Base-by-base conservation (phyloP, 2,329 filamentous ascomycete genomes). In the Didymellaceae sp. region DNA sequence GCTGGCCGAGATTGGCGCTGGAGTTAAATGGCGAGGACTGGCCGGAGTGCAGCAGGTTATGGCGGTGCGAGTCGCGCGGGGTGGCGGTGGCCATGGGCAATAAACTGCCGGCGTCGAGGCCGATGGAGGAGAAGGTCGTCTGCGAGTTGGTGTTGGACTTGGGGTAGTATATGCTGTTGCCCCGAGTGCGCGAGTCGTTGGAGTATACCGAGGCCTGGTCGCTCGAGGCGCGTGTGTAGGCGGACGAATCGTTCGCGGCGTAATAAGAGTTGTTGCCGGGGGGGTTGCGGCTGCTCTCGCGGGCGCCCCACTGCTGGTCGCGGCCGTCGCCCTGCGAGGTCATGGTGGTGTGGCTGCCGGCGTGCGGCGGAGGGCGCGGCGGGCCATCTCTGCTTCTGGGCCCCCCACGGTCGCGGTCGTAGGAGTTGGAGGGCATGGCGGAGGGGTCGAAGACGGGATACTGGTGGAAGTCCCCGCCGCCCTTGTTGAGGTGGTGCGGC, bases 401-500 rank as follows among this genome's bases (percentile, higher is more conserved):
- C 35, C 13, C n/a, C 77, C 67, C 60, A 75, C 16, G 31, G 16
- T 28, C 22, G 9, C 83, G 82, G 33, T 82, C 30, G 35, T 56
- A 59, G 39, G 78, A 70, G 60, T 76, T 79, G 51, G 78, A 76
- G 53, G 77, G 74, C 32, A 78, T 74, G 46, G 77, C 68, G 30
- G 81, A 74, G 22, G 83, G 77, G 59, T 88, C 86, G 70, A 89
- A 85, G 43, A 82, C 82, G 32, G 91, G 91, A 72, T 97, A 96
- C 68, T 96, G 93, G 76, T 96, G 91, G 69, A 86, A 96, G 74
- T 97, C 92, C 62, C 78, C 78, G 39, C 84, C 84, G 59, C 80
- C 81, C 75, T 91, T 92, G 72, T 91, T 92, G 45, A 95, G 77
- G 66, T 96, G 90, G 73, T 94, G 89, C 22, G 91, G 90, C 52